Base-by-base conservation (phyloP, 2,329 filamentous ascomycete species). In the Diaporthe vaccinii region DNA sequence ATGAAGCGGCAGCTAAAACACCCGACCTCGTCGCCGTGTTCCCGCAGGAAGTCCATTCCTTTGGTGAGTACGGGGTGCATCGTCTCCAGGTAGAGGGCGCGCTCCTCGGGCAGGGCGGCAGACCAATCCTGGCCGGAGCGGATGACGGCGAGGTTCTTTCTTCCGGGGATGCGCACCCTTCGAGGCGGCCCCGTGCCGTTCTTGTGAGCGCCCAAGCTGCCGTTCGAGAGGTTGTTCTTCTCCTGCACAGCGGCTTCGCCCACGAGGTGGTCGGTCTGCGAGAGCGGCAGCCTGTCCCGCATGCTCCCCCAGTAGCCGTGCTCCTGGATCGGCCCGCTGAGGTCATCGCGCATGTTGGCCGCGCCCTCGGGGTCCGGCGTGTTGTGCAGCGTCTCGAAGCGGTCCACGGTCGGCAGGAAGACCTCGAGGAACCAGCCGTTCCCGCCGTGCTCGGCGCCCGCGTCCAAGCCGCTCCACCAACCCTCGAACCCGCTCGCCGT, bases 221-320 rank as follows among this genome's bases (percentile, higher is more conserved):
- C 57, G 20, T 59, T 59, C 4, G 57, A 10, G 1, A 25, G 20
- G 7, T 14, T 25, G 22, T 1, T 28, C 36, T 9, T 17, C 12
- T 41, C 36, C 34, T 10, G 22, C 12, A 14, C 68, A 22, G 46
- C 58, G 22, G 71, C 78, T n/a, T 81, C 79, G 1, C 83, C 83
- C 0, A 77, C 69, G 2, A 87, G 77, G 4, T 75, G 72, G 77
- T 86, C 82, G 34, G 79, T 82, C 77, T 87, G 86, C 8, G 83
- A 79, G 3, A 79, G 78, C 4, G 86, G 80, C 20, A 87, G 74
- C 6, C 86, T 82, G 76, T 87, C 85, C 20, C 85, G 82, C 85
- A 86, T 86, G 77, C 84, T 86, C 2, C 85, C 86, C 85, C 85
- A 87, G 77, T 87, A 87, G 1, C 81, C 84, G 76, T 87, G 86